Percentiles rank a stretch among this genome's conserved stretches.
Evolutionary conservation across 129 eudicot species (phyloP).

Genomic region (Logfia minima): DNA sequence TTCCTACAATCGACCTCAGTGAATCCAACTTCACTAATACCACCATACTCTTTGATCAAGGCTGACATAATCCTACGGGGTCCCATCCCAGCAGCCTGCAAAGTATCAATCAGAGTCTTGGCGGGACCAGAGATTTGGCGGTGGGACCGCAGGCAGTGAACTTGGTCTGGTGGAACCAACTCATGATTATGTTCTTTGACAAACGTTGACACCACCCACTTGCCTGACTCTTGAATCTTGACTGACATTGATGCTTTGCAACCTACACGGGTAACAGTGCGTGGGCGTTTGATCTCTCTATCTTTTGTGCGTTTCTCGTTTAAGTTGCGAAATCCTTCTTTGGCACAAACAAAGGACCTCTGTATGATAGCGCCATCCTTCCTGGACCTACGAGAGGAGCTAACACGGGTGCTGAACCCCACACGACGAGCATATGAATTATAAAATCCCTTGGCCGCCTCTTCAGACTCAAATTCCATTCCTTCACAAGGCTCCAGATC

Average conservation of each 20-base stretch:
- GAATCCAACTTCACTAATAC: slow-evolving; percentile 59
- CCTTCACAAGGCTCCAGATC: slow-evolving; percentile 59
- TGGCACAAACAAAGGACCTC: slow-evolving; percentile 61
- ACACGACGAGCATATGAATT: slow-evolving; percentile 59
- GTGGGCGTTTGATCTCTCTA: slow-evolving; percentile 60
- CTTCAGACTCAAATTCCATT: slow-evolving; percentile 65
- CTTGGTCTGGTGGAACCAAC: slow-evolving; percentile 58
- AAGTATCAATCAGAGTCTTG: slow-evolving; percentile 56
- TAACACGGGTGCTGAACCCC: slow-evolving; percentile 60
- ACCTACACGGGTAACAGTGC: slow-evolving; percentile 54
- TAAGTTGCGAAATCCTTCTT: slow-evolving; percentile 54
- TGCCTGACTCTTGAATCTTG: slow-evolving; percentile 54
- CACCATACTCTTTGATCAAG: slow-evolving; percentile 61
- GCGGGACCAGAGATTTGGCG: slow-evolving; percentile 65
- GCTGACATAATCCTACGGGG: slow-evolving; percentile 66
- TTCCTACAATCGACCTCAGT: slow-evolving; percentile 65
- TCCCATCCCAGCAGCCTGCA: slow-evolving; percentile 70
- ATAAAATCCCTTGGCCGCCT: slow-evolving; percentile 62
- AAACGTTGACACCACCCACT: slow-evolving; percentile 50
- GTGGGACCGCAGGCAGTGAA: slow-evolving; percentile 57
- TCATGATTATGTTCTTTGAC: slow-evolving; percentile 55
- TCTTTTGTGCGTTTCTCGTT: slow-evolving; percentile 59
- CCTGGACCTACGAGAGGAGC: slow-evolving; percentile 61
- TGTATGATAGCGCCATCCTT: slow-evolving; percentile 61
- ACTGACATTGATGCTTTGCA: slow-evolving; percentile 60